phyloP scores from a whole-genome alignment of 192 early-diverging fungal genomes.

The Coemansia sp. region DNA sequence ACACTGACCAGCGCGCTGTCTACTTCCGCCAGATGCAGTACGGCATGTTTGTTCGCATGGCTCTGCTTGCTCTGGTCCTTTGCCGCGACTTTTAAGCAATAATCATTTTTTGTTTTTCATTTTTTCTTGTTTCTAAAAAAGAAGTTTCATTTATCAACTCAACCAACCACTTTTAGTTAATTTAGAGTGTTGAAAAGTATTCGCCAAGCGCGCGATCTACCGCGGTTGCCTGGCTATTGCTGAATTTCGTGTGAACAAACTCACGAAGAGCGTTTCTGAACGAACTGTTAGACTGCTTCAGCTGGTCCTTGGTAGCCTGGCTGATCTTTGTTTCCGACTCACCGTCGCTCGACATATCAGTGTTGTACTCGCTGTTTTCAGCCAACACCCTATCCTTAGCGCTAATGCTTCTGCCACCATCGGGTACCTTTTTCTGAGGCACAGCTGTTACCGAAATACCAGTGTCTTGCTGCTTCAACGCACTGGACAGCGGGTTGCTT shows the following conservation, averaged over 20 bases:
- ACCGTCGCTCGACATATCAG: constrained; percentile 30
- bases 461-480: constrained; percentile 14
- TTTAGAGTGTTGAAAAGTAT: constrained; percentile 20
- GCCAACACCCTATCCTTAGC: constrained; percentile 6
- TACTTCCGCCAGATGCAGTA: constrained; percentile 99
- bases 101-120: background rate
- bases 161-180: too few species aligned
- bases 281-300: constrained; percentile 24
- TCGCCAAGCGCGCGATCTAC: constrained; percentile 19
- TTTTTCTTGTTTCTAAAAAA: constrained; percentile 3
- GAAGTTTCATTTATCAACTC: background rate
- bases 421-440: too few species aligned
- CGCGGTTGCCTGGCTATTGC: constrained; percentile 20
- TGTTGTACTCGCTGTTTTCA: background rate
- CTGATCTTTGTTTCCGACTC: constrained; percentile 4
- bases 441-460: too few species aligned
- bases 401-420: background rate
- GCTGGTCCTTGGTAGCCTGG: constrained; percentile 23
- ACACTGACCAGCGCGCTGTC: constrained; percentile 94
- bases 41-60: constrained; percentile 98
- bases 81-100: constrained; percentile 37
- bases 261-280: constrained; percentile 39
- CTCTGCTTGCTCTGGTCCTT: constrained; percentile 85
- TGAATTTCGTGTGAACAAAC: constrained; percentile 22
- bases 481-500: constrained; percentile 33